These are phyloP conservation scores for Coniferiporia sulphurascens DNA, from an alignment of 1,284 basidiomycete species.

Conservation along the genomic window DNA sequence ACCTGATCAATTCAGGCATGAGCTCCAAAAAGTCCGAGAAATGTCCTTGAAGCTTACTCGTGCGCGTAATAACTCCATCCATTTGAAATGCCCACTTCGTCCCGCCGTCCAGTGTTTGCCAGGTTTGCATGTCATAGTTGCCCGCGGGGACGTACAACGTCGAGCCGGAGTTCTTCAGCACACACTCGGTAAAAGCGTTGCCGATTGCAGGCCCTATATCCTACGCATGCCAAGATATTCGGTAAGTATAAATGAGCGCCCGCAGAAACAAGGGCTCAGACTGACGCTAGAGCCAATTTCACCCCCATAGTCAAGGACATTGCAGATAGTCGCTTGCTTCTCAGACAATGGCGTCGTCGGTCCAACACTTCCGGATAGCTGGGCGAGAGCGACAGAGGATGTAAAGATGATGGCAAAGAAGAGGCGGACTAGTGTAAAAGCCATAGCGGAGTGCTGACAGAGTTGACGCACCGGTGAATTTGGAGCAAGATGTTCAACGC, in stretches of 20 bases:
- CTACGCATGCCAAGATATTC: neutral
- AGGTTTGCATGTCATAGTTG: conserved; percentile 25
- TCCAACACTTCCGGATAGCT: conserved; percentile 29
- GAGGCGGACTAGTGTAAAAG: neutral
- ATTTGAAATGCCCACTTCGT: conserved; percentile 27
- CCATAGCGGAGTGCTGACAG: neutral
- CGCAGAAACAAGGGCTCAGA: neutral
- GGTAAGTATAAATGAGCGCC: neutral
- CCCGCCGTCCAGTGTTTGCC: conserved; percentile 22
- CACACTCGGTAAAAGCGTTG: conserved; percentile 28
- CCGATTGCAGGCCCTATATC: conserved; percentile 34
- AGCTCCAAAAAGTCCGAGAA: neutral
- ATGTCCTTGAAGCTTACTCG: conserved; percentile 3
- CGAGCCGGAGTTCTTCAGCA: conserved; percentile 20
- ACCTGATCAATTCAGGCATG: conserved; percentile 17
- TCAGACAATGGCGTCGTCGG: conserved; percentile 26
- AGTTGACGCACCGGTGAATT: too few species aligned
- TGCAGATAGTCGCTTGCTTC: conserved; percentile 29
- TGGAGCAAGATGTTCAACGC: neutral
- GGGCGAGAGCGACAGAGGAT: conserved; percentile 18
- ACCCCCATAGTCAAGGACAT: conserved; percentile 31
- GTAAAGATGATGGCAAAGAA: neutral
- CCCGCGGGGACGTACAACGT: conserved; percentile 23
- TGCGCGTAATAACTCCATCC: conserved; percentile 27
- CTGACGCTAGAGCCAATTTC: conserved; percentile 26